These are phyloP conservation scores for Rhodomyrtus psidioides DNA, from an alignment of 441 rosid species.

Conservation along the genomic window DNA sequence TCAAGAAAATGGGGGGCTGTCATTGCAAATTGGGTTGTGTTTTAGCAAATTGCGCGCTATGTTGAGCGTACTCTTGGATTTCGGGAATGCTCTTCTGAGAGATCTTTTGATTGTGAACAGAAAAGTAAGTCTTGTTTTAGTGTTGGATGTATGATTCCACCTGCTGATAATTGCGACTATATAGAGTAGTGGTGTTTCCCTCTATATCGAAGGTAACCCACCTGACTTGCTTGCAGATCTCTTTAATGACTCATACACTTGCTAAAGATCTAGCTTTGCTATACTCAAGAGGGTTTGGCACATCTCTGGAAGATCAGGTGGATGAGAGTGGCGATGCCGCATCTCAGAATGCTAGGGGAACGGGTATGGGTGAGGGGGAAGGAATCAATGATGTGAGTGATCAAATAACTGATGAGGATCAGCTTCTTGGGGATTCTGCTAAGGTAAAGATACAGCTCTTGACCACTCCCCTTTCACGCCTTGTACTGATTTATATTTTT, in stretches of 20 bases:
- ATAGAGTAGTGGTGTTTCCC: neutral
- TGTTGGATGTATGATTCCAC: neutral
- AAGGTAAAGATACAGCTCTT: conserved; percentile 37
- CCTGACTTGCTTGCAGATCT: conserved; percentile 42
- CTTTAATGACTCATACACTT: conserved; percentile 65
- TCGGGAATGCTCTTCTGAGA: conserved; percentile 51
- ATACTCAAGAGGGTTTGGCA: too few species aligned
- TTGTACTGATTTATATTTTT: neutral
- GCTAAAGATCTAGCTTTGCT: too few species aligned
- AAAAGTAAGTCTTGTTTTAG: conserved; percentile 36
- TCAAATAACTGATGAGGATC: too few species aligned
- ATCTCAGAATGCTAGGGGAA: too few species aligned
- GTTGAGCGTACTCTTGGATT: conserved; percentile 51
- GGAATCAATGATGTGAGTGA: too few species aligned
- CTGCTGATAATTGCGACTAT: neutral
- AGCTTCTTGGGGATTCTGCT: conserved; percentile 43
- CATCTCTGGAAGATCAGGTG: too few species aligned
- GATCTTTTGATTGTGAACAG: conserved; percentile 71
- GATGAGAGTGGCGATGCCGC: too few species aligned
- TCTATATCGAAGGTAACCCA: neutral
- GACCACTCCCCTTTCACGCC: neutral
- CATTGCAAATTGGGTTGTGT: too few species aligned
- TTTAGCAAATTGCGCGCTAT: conserved; percentile 36
- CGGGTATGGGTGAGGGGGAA: too few species aligned
- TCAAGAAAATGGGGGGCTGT: conserved; percentile 16